Evolutionary conservation across 1,139 yeast genomes (phyloP), one percentile per base, ranked within the genome.

Genomic region (Taphrina communis): DNA sequence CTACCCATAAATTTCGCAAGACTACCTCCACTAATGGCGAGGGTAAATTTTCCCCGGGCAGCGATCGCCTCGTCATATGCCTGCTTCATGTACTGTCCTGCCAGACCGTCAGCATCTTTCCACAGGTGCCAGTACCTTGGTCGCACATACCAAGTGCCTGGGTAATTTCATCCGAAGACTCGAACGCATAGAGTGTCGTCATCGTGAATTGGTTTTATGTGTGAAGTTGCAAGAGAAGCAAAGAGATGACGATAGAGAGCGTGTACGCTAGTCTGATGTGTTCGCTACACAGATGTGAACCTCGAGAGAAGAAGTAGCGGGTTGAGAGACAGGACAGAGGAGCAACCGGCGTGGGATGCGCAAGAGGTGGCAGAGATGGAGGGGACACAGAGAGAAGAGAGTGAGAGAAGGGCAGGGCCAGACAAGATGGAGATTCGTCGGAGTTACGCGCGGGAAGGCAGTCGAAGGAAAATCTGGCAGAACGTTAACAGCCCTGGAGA

Each of bases 11-110:
- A 93, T 72, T 89, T 87, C 72, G 94, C 87, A 72, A 94, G 83
- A 6, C 97, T 91, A 41, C 99, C 99, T 70, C 98, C 99, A 68
- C 93, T 86, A 41, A 94, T 83, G 69, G 97, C 98, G 73, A 94
- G 88, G 78, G 90, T 90, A 81, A 94, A 94, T 70, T 97, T 81
- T 67, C 84, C 82, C 60, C 75, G 75, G 25, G 72, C 71, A 61
- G 70, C 69, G 53, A 89, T 80, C 8, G 91, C 85, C 75, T 83
- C 80, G 76, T 91, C 88, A 79, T 94, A 98, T 14, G 93, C 89
- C 53, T 87, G 83, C 59, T 92, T 85, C 69, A 93, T 87, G 76
- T 90, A 92, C 76, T 90, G 94, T 0, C 97, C 97, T 63, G 36
- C 2, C 36, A 46, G 4, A 38, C 53, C 4, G 31, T 25, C 31